phyloP scores from a whole-genome alignment of 2,329 filamentous ascomycete genomes.

The Sporothrix sp. region DNA sequence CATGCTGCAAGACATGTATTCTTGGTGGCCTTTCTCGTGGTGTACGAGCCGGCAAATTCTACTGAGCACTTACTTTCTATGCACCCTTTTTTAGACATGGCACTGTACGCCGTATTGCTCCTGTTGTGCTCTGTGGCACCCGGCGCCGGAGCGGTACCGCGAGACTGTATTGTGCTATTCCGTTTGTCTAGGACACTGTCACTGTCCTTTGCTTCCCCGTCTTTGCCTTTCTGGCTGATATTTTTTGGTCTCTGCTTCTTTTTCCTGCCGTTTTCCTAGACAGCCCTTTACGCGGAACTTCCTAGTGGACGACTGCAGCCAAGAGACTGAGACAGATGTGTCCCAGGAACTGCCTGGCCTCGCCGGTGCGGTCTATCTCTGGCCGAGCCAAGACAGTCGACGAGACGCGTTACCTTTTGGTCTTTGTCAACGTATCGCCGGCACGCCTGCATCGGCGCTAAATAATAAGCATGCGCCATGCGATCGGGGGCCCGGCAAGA shows the following conservation, averaged over 20 bases:
- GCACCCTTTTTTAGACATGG: no score
- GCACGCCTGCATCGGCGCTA: neutral
- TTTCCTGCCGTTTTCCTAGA: neutral
- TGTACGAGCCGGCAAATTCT: no score
- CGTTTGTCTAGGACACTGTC: neutral
- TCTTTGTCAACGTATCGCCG: no score
- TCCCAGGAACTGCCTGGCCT: neutral
- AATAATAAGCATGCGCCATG: neutral
- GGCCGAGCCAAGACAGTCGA: no score
- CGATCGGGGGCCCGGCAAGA: neutral
- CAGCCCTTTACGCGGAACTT: neutral
- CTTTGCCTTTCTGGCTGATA: neutral
- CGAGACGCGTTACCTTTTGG: no score
- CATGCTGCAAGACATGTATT: no score
- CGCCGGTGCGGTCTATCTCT: no score
- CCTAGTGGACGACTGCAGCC: neutral
- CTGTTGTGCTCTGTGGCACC: no score
- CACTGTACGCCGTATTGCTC: no score
- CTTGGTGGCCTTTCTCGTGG: no score
- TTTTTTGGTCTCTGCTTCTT: neutral
- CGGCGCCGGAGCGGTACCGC: neutral
- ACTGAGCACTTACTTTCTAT: no score
- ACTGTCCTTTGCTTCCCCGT: neutral
- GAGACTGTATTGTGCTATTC: neutral
- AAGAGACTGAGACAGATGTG: neutral